phyloP scores from a whole-genome alignment of 495 filamentous ascomycete genomes.

The Trichoderma reesei region DNA sequence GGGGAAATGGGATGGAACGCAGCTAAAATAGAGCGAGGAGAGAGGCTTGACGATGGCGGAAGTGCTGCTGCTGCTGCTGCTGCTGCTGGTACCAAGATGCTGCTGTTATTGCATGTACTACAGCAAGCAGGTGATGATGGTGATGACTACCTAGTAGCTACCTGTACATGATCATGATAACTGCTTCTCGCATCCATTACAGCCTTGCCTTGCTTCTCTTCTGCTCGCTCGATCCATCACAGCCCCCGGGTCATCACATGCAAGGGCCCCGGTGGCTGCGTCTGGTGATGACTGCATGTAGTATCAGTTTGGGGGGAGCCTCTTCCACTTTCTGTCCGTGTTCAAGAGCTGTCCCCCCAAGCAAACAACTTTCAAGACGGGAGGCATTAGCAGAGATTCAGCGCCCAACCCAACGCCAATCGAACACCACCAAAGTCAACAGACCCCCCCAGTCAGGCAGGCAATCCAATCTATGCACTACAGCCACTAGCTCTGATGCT shows the following conservation, averaged over 20 bases:
- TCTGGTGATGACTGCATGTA: constrained; percentile 7
- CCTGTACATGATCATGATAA: too few species aligned
- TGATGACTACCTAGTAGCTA: too few species aligned
- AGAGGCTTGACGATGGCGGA: not conserved
- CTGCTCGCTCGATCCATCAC: not conserved
- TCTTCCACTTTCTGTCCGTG: too few species aligned
- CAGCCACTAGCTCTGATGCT: constrained; percentile 1
- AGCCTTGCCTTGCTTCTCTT: not conserved
- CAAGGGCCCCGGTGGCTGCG: not conserved
- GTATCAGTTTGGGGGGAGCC: not conserved
- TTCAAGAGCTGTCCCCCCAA: too few species aligned
- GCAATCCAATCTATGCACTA: not conserved
- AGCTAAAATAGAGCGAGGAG: constrained; percentile 3
- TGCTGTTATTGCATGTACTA: too few species aligned
- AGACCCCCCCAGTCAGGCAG: constrained; percentile 2
- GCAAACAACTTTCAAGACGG: too few species aligned
- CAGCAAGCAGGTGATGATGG: too few species aligned
- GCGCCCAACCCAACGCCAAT: not conserved
- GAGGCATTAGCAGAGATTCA: not conserved
- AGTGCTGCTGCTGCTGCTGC: not conserved
- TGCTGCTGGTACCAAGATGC: too few species aligned
- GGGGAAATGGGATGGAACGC: constrained; percentile 9
- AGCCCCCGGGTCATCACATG: not conserved
- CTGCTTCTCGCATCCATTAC: not conserved
- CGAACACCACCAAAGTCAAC: not conserved